phyloP scores from a whole-genome alignment of 805 yeast species.

The Metschnikowia cerradonensis region DNA sequence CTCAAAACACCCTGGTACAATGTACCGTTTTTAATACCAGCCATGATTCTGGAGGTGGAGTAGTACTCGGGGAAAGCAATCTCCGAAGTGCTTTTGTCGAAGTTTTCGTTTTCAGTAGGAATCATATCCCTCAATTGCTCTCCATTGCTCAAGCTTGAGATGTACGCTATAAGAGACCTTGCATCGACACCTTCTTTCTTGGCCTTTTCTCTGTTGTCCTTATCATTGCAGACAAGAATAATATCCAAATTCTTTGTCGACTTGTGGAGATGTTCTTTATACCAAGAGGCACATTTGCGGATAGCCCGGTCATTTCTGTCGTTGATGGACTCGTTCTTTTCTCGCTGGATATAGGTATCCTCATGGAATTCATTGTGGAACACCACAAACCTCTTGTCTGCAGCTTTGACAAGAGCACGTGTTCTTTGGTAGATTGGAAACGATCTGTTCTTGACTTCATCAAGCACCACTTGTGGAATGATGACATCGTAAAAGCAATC shows the following conservation, averaged over 20 bases:
- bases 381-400: slow-evolving; percentile 79
- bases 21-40: slow-evolving; percentile 85
- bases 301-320: slow-evolving; percentile 93
- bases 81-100: slow-evolving; percentile 41
- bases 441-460: slow-evolving; percentile 85
- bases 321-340: slow-evolving; percentile 66
- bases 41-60: slow-evolving; percentile 76
- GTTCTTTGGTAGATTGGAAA: slow-evolving; percentile 84
- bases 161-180: slow-evolving; percentile 61
- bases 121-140: slow-evolving; percentile 74
- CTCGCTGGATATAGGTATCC: slow-evolving; percentile 62
- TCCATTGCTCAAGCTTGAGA: slow-evolving; percentile 64
- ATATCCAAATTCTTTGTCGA: slow-evolving; percentile 39
- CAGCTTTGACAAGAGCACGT: slow-evolving; percentile 68
- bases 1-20: slow-evolving; percentile 80
- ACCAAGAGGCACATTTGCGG: slow-evolving; percentile 71
- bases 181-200: slow-evolving; percentile 49
- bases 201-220: slow-evolving; percentile 59
- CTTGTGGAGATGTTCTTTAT: slow-evolving; percentile 53
- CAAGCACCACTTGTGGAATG: slow-evolving; percentile 91
- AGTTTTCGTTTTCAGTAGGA: slow-evolving; percentile 51
- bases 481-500: slow-evolving; percentile 83
- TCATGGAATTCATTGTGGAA: slow-evolving; percentile 89
- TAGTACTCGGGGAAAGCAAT: slow-evolving; percentile 73
- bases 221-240: slow-evolving; percentile 74